These are phyloP conservation scores for Lithohypha guttulata DNA, from an alignment of 2,329 filamentous ascomycete species.

Conservation along the genomic window DNA sequence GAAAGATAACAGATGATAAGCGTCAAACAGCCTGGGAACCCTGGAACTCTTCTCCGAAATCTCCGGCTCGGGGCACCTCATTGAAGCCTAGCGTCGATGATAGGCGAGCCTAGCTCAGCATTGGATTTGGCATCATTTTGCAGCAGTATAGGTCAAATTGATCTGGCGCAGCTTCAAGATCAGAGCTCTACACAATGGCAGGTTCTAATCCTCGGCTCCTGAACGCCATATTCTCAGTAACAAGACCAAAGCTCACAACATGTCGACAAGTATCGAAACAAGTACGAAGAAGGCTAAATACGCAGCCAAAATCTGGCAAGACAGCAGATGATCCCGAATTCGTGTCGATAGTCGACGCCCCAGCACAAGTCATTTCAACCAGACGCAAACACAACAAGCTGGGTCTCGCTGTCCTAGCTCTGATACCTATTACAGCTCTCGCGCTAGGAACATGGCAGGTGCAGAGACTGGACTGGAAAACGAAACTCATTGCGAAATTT, in stretches of 20 bases:
- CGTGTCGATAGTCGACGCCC: constrained; percentile 76
- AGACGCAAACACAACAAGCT: constrained; percentile 51
- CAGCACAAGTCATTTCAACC: constrained; percentile 65
- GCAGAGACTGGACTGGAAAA: constrained; percentile 85
- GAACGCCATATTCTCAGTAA: constrained; percentile 7
- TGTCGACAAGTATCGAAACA: neutral
- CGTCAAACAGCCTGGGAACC: no score
- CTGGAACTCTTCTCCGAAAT: no score
- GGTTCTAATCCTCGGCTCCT: neutral
- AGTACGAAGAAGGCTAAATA: constrained; percentile 18
- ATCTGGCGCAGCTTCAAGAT: no score
- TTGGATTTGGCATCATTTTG: no score
- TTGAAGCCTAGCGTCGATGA: no score
- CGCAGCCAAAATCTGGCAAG: constrained; percentile 29
- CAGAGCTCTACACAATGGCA: neutral
- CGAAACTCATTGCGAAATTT: constrained; percentile 76
- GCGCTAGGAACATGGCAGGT: constrained; percentile 90
- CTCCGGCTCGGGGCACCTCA: no score
- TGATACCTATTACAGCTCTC: constrained; percentile 89
- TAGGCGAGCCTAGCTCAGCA: no score
- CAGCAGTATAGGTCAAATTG: no score
- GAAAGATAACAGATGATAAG: no score
- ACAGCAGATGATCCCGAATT: constrained; percentile 68
- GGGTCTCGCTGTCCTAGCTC: constrained; percentile 36
- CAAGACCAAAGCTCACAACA: neutral